Base-by-base conservation (phyloP, 1,284 basidiomycete genomes). In the Apiotrichum akiyoshidainum region DNA sequence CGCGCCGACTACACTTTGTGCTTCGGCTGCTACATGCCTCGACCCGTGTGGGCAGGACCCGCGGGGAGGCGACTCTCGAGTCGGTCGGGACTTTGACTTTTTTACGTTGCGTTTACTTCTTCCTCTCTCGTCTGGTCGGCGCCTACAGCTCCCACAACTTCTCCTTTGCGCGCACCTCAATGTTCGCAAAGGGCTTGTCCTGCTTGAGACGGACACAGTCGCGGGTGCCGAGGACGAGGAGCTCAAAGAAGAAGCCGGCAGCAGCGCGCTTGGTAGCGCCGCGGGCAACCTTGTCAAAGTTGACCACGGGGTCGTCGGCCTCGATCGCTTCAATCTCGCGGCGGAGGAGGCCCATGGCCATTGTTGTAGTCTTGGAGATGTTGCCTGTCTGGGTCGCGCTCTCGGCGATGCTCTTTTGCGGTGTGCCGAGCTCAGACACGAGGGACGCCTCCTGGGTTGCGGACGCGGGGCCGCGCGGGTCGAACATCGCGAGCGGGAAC, bases 191-290 rank as follows among this genome's bases (percentile, higher is more conserved):
- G 0, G 89, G 80, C 11, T 79, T 80, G 5, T 73, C 65, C 76
- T 99, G 95, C 17, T 85, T 79, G 49, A 98, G 78, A 66, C 87
- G 86, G 66, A 99, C 81, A 70, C 89, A 91, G 74, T 97, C 93
- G 46, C 90, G 87, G 0, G 94, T 97, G 11, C 91, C 88, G 2
- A 99, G 85, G 5, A 97, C 91, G 34, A 99, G 86, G 54, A 98
- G 79, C 78, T 99, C 95, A 72, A 98, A 99, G 83, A 99, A 99
- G 83, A 99, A 98, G 2, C 90, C 87, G 0, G 93, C 86, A 0
- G 94, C 92, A 5, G 93, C 95, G 47, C 92, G 86, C 54, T 91
- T 87, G 10, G 90, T 89, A 10, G 92, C 90, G 22, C 58, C 58
- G 16, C 31, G 40, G 1, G 61, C 54, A 14, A 63, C 84, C 68